Evolutionary conservation across 2,329 filamentous ascomycete genomes (phyloP).

Genomic region (Venturia nashicola): DNA sequence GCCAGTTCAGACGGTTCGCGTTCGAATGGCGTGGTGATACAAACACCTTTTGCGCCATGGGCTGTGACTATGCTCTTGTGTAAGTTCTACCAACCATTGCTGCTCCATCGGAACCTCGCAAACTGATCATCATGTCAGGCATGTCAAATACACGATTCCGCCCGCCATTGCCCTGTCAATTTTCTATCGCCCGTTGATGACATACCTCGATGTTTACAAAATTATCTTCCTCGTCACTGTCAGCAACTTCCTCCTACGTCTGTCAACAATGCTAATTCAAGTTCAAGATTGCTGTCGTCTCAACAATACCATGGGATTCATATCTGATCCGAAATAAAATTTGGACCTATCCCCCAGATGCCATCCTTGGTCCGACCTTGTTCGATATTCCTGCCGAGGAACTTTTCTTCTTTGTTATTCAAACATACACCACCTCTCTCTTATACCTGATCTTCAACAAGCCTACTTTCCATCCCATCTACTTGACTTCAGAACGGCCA

Average conservation of each 20-base stretch:
- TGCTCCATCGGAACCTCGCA: background rate
- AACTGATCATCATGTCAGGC: conserved; percentile 29
- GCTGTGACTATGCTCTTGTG: conserved; percentile 51
- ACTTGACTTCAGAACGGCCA: conserved; percentile 31
- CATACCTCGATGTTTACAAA: conserved; percentile 50
- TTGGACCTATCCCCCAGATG: conserved; percentile 59
- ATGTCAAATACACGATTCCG: conserved; percentile 56
- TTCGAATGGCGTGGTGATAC: background rate
- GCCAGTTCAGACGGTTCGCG: background rate
- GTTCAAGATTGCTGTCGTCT: conserved; percentile 45
- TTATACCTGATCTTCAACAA: conserved; percentile 58
- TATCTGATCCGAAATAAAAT: conserved; percentile 56
- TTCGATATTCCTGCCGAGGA: conserved; percentile 59
- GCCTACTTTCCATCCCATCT: conserved; percentile 43
- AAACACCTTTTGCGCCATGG: conserved; percentile 31
- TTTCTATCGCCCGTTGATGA: conserved; percentile 49
- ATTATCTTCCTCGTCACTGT: conserved; percentile 45
- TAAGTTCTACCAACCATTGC: conserved; percentile 26
- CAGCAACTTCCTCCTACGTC: conserved; percentile 9
- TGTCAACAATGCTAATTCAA: background rate
- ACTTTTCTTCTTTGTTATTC: conserved; percentile 65
- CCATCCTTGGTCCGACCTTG: conserved; percentile 49
- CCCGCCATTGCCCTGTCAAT: conserved; percentile 46
- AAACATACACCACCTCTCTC: conserved; percentile 61
- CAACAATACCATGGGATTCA: conserved; percentile 66